Conservation (phyloP, 805 yeast species). For the Starmerella khaoyaiensis region DNA sequence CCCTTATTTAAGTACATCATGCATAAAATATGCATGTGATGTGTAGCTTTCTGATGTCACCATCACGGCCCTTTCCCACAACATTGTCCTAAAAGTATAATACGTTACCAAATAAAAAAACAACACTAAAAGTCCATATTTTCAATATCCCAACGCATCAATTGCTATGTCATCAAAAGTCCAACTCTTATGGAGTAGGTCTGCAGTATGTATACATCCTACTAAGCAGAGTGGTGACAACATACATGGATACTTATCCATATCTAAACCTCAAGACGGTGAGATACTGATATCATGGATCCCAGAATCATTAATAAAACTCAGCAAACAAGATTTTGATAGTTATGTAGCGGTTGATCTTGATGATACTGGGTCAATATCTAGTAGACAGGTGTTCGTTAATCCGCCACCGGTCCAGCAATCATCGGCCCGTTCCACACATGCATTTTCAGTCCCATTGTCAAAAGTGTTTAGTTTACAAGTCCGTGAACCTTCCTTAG, state of each 20-base stretch:
- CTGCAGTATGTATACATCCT: conserved; percentile 68
- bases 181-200: conserved; percentile 30
- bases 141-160: neutral
- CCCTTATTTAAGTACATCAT: no score
- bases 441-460: conserved; percentile 54
- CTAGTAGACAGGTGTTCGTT: conserved; percentile 28
- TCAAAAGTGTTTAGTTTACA: conserved; percentile 63
- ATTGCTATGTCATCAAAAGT: conserved; percentile 18
- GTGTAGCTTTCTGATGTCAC: no score
- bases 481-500: conserved; percentile 67
- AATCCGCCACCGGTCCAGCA: conserved; percentile 43
- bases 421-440: conserved; percentile 42
- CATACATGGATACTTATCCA: conserved; percentile 59
- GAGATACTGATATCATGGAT: conserved; percentile 56
- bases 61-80: no score
- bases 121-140: no score
- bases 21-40: no score
- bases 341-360: conserved; percentile 41
- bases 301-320: conserved; percentile 35
- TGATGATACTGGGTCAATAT: conserved; percentile 24
- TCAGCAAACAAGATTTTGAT: conserved; percentile 34
- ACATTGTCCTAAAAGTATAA: no score
- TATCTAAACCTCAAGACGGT: conserved; percentile 44
- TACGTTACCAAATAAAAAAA: no score
- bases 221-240: conserved; percentile 61